Base-by-base conservation (phyloP, 208 protist genomes). In the Strigomonas galati region DNA sequence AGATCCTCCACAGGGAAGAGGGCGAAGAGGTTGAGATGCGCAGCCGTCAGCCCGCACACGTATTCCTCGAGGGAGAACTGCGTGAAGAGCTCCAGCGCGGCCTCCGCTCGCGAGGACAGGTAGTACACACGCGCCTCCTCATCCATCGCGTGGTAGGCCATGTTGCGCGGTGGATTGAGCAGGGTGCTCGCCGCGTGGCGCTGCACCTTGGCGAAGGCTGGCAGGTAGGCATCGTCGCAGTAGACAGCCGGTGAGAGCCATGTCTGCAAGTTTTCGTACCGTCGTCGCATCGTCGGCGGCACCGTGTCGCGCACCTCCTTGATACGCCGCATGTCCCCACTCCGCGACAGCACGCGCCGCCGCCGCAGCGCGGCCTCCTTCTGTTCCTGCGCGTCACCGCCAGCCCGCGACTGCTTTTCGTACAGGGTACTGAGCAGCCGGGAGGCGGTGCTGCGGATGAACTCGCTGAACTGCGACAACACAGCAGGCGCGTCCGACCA, bases 401-500 rank as follows among this genome's bases (percentile, higher is more conserved):
- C 21, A 10, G 40, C 55, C 1, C 30, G 48, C 17, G 46, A 35
- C 5, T 57, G 21, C 40, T 10, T 40, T 10, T 40, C 35, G 35
- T 40, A 40, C 7, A 40, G 35, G 35, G 35, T 14, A 10, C 43
- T 23, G 31, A 77, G 31, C 0, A 69, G 58, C 24, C 48, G 56
- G 54, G 77, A 55, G 19, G 67, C 67, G 27, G 69, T 67, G 44
- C 57, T 54, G 0, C 78, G 77, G 9, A 86, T 64, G 43, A 82
- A 78, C 67, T 86, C 80, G 14, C 73, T 78, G 35, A 86, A 70
- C 60, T 84, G 76, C 24, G 68, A 55, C 14, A 82, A 67, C 55
- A 74, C 67, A 3, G 76, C 67, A n/a, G 80, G 71, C 32, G 71
- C 73, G 72, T 86, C 80, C 24, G 71, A 56, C 75, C 78, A 87